Percentiles rank a stretch among this genome's conserved stretches.
phyloP scores from a whole-genome alignment of 1,139 yeast species.

The Suhomyces wounanorum region DNA sequence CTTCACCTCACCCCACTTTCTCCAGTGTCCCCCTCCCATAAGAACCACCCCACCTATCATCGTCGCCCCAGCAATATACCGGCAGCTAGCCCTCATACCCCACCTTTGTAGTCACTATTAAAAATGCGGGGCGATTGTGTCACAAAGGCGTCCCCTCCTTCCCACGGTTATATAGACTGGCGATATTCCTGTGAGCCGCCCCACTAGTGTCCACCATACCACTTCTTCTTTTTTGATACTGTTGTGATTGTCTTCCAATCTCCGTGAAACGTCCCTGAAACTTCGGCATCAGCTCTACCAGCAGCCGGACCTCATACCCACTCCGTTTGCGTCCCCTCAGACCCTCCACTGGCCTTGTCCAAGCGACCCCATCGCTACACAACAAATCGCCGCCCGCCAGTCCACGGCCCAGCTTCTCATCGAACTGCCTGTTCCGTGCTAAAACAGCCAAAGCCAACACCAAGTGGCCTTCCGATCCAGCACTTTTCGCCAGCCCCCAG shows the following conservation, averaged over 20 bases:
- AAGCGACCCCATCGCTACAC: not conserved
- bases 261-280: not conserved
- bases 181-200: not conserved
- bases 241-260: not conserved
- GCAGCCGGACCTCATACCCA: not conserved
- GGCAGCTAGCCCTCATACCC: constrained; percentile 7
- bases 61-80: constrained; percentile 2
- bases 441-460: too few relatives aligned
- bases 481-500: too few relatives aligned
- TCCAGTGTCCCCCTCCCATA: not conserved
- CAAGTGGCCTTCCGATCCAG: too few relatives aligned
- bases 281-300: not conserved
- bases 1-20: not conserved
- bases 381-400: not conserved
- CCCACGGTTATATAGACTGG: constrained; percentile 6
- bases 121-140: constrained; percentile 21
- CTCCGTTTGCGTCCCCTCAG: not conserved
- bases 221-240: not conserved
- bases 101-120: constrained; percentile 10
- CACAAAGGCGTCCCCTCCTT: constrained; percentile 19
- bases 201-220: not conserved
- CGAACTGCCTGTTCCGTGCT: not conserved
- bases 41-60: constrained; percentile 2
- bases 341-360: not conserved
- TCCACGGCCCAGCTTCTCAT: not conserved